These are phyloP conservation scores for Jaenimonas drosophilae DNA, from an alignment of 208 protist genomes.

Conservation along the genomic window DNA sequence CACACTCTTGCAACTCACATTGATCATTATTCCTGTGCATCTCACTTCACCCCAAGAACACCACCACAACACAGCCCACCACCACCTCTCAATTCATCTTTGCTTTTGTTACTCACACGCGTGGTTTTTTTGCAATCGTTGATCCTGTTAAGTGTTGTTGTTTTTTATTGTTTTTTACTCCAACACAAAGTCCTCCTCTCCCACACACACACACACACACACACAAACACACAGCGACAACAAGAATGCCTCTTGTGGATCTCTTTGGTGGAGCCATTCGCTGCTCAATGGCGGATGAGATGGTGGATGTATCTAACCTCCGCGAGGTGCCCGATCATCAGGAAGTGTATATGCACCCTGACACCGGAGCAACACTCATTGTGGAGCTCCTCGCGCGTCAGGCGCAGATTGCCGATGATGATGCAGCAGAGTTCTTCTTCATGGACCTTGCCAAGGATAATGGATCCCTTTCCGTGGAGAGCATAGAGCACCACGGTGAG, in stretches of 20 bases:
- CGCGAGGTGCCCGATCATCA: conserved; percentile 73
- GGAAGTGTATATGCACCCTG: conserved; percentile 50
- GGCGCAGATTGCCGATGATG: conserved; percentile 20
- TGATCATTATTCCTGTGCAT: too few relatives aligned
- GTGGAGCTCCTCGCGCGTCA: conserved; percentile 60
- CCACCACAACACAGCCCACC: too few relatives aligned
- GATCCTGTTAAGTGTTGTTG: neutral
- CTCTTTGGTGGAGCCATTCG: conserved; percentile 72
- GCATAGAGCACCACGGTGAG: neutral
- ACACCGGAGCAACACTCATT: conserved; percentile 47
- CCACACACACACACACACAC: conserved; percentile 2
- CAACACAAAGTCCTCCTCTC: neutral
- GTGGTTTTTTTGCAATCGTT: neutral
- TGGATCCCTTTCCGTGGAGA: conserved; percentile 12
- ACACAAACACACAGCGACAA: conserved; percentile 1
- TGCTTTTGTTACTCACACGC: too few relatives aligned
- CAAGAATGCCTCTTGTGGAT: conserved; percentile 11
- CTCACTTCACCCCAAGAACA: too few relatives aligned
- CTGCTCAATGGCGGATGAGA: conserved; percentile 14
- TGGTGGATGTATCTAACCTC: conserved; percentile 52
- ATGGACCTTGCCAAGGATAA: conserved; percentile 54
- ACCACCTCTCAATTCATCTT: too few relatives aligned
- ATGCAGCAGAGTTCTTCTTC: conserved; percentile 49
- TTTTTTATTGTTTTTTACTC: conserved; percentile 4
- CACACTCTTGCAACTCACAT: too few relatives aligned